Base-by-base conservation (phyloP, 148 eudicot genomes). In the Fagopyrum esculentum region DNA sequence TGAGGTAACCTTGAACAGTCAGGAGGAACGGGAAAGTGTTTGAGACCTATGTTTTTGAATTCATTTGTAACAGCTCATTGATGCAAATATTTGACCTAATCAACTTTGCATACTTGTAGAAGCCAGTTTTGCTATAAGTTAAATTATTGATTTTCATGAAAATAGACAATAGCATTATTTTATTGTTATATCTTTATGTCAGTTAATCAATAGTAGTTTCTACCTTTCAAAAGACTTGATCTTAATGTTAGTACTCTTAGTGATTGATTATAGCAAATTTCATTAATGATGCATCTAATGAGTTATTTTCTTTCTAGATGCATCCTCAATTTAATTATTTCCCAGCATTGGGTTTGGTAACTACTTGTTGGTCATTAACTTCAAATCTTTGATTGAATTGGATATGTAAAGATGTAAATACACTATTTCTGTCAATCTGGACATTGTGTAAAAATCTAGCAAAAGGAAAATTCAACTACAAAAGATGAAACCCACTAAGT, bases 91-190 rank as follows among this genome's bases (percentile, higher is more conserved):
- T 51, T 54, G 57, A 16, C 57, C 57, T 54, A 4, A 12, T n/a
- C 57, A 54, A 2, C 57, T 54, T 15, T 16, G 5, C 3, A 54
- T 54, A 54, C 5, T 13, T 54, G 3, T 35, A 4, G 16, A 51
- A 54, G 57, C 17, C 57, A 51, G 57, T 54, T 54, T 54, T n/a
- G 57, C 19, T 54, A 54, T 54, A 54, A 54, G 57, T 54, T 54
- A 15, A 4, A 17, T 13, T 12, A 17, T 52, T 52, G 57, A 52
- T 16, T 52, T 52, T 15, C 16, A 15, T 54, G 5, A 11, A 10
- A 51, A 10, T 51, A 11, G 9, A 54, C 19, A 54, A 13, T 6
- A 15, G 5, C 57, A 54, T 54, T 4, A 2, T 35, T 35, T 35
- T 35, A 35, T 35, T 35, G 40, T 35, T 0, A 35, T 35, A 35